phyloP scores from a whole-genome alignment of 345 rosid genomes.

The Moringa oleifera region DNA sequence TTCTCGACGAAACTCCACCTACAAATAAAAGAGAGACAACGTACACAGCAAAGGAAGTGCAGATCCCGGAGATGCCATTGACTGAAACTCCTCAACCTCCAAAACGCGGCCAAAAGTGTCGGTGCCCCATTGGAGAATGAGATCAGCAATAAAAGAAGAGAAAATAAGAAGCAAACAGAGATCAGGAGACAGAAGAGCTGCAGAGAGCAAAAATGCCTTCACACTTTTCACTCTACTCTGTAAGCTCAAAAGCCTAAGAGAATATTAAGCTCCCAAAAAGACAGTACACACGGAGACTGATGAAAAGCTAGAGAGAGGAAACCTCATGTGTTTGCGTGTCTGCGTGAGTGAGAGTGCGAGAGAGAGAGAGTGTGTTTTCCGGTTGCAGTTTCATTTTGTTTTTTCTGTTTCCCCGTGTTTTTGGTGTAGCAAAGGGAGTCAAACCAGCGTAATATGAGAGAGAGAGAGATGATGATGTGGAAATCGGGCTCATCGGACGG shows the following conservation, averaged over 20 bases:
- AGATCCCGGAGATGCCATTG: constrained; percentile 10
- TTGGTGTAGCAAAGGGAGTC: neutral
- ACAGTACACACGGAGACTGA: neutral
- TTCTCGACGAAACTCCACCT: neutral
- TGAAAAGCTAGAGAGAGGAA: neutral
- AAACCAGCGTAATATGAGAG: no score
- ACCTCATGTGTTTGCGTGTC: neutral
- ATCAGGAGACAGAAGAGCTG: constrained; percentile 3
- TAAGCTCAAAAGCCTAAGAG: constrained; percentile 10
- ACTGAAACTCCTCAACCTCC: constrained; percentile 8
- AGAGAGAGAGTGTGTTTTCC: neutral
- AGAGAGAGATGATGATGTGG: neutral
- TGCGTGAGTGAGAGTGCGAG: neutral
- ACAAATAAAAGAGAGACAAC: constrained; percentile 13
- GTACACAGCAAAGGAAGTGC: constrained; percentile 17
- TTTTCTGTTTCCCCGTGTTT: neutral
- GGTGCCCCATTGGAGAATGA: constrained; percentile 13
- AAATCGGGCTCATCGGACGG: no score
- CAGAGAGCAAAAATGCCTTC: constrained; percentile 5
- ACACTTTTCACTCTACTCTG: neutral
- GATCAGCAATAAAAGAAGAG: neutral
- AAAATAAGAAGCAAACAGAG: constrained; percentile 10
- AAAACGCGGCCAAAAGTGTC: constrained; percentile 23
- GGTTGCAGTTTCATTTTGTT: neutral
- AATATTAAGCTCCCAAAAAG: neutral